Evolutionary conservation across 163 green algal genomes (phyloP), one percentile per base, ranked within the genome.

Genomic region (Chlorella variabilis): DNA sequence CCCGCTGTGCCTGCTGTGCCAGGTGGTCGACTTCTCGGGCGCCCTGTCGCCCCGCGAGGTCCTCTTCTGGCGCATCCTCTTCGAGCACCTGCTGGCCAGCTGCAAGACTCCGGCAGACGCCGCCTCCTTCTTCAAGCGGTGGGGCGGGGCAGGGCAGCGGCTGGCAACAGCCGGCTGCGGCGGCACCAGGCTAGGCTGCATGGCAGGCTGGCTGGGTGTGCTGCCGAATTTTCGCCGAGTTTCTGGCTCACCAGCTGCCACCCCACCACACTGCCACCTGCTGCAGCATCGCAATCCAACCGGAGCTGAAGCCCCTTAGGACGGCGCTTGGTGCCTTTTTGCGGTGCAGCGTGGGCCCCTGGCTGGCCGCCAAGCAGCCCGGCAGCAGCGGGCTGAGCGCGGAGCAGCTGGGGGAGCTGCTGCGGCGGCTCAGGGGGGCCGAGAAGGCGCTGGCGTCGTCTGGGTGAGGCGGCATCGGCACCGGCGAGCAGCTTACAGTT

Each of bases 51-150:
- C 83, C 1, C 36, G 66, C 6, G 74, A 88, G 25, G 34, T 75
- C 3, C 48, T 91, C 0, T 79, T 89, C n/a, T 91, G 86, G 86
- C 75, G 81, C n/a, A 38, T 91, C 23, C 82, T 82, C 51, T 86
- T 91, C 34, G 41, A 89, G 69, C 63, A 76, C 36, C n/a, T 85
- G n/a, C 85, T 91, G 68, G 31, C 38, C 56, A 25, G 15, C 74
- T 80, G 74, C 74, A 80, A 80, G 58, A 71, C 29, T 8, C 11
- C n/a, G 0, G 58, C 7, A 0, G 74, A 71, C 39, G n/a, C 34
- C 3, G n/a, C 75, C 3, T 48, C 69, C 13, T 31, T 88, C 3
- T 82, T 88, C 48, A 71, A 61, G 41, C 75, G 69, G 71, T 79
- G 48, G 15, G 70, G 2, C 39, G n/a, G n/a, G n/a, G n/a, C n/a